Percentiles rank a stretch among this genome's conserved stretches.
These are phyloP conservation scores for Stentor roeselii DNA, from an alignment of 73 alveolate genomes.

Conservation along the genomic window DNA sequence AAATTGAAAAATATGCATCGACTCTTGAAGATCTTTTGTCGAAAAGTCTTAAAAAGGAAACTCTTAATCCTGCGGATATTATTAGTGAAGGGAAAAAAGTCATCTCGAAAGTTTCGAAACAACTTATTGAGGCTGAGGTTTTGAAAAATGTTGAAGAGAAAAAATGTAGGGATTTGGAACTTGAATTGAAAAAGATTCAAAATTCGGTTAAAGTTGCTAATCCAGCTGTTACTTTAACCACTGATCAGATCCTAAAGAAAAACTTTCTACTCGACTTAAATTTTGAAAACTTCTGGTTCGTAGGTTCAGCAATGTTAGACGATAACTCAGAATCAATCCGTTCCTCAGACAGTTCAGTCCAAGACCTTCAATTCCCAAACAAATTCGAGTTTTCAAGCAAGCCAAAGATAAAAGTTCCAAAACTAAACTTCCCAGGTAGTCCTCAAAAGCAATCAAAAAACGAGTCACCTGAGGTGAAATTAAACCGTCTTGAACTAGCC, in stretches of 20 bases:
- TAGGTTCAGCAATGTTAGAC: background rate
- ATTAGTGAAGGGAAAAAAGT: constrained; percentile 18
- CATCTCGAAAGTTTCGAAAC: background rate
- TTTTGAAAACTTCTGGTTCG: constrained; percentile 18
- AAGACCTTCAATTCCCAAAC: background rate
- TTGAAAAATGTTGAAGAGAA: background rate
- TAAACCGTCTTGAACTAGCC: background rate
- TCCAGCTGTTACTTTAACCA: background rate
- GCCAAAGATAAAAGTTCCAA: background rate
- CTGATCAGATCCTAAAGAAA: constrained; percentile 6
- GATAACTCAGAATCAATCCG: background rate
- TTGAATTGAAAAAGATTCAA: constrained; percentile 1
- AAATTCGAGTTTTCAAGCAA: constrained; percentile 12
- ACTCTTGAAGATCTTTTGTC: background rate
- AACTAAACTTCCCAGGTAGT: background rate
- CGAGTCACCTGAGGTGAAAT: background rate
- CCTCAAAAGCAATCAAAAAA: background rate
- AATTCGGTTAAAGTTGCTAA: background rate
- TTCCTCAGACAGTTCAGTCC: background rate
- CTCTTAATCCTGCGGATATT: background rate
- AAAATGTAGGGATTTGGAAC: background rate
- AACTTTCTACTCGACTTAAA: background rate
- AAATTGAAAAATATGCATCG: background rate
- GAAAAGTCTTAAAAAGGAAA: background rate
- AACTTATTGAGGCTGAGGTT: background rate